A percentile compares a stretch with the other conserved stretches of the same genome.
phyloP scores from a whole-genome alignment of 306 rosid species.

The Pueraria montana region DNA sequence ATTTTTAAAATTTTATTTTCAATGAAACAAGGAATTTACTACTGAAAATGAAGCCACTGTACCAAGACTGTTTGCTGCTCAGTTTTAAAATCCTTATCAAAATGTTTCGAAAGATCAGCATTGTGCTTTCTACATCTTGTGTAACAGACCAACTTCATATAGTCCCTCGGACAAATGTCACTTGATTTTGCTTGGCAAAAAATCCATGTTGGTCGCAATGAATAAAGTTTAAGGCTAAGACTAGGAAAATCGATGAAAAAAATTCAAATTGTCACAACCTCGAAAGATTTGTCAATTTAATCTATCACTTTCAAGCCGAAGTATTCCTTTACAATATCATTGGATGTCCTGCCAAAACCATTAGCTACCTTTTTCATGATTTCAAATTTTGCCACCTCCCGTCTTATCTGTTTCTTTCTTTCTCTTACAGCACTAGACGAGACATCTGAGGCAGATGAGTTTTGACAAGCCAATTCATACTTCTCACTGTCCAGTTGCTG shows the following conservation, averaged over 20 bases:
- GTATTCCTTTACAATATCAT: slow-evolving; percentile 58
- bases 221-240: slow-evolving; percentile 8
- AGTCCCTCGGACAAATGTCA: background rate
- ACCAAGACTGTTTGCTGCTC: background rate
- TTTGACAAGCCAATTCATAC: slow-evolving; percentile 55
- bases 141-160: background rate
- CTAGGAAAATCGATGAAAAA: background rate
- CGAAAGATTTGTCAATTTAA: background rate
- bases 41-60: background rate
- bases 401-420: slow-evolving; percentile 72
- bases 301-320: slow-evolving; percentile 60
- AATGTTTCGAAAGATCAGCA: background rate
- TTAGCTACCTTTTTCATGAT: slow-evolving; percentile 68
- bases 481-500: slow-evolving; percentile 71
- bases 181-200: background rate
- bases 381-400: slow-evolving; percentile 60
- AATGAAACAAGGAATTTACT: background rate
- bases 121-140: background rate
- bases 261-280: slow-evolving; percentile 15
- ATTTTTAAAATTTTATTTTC: background rate
- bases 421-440: slow-evolving; percentile 53
- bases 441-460: slow-evolving; percentile 50
- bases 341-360: slow-evolving; percentile 71
- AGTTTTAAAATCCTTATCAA: background rate
- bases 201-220: slow-evolving; percentile 13